Conservation (phyloP, 1,284 basidiomycete genomes). For the Sanghuangporus sanghuang region DNA sequence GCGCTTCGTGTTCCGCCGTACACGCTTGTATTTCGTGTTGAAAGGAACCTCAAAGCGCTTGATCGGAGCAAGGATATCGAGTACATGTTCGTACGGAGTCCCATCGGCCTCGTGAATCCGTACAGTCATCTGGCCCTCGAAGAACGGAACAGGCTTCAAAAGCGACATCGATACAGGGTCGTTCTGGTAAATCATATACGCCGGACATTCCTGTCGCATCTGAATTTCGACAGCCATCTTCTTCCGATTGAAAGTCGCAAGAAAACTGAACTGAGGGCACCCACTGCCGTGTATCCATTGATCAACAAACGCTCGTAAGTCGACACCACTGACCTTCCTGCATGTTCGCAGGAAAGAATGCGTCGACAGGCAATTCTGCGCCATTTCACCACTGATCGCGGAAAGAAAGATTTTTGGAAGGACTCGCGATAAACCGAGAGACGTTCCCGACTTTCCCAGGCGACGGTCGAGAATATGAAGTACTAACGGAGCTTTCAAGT, state of each 20-base stretch:
- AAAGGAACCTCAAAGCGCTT: constrained; percentile 97
- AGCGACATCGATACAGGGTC: constrained; percentile 64
- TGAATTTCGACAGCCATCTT: constrained; percentile 97
- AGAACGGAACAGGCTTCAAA: constrained; percentile 81
- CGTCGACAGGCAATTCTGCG: constrained; percentile 84
- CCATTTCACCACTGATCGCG: constrained; percentile 88
- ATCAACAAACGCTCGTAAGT: constrained; percentile 87
- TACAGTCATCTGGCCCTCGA: constrained; percentile 97
- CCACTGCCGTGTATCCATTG: constrained; percentile 99
- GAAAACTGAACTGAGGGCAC: constrained; percentile 87
- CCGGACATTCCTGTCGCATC: constrained; percentile 86
- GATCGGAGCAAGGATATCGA: constrained; percentile 83
- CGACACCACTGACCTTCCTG: constrained; percentile 89
- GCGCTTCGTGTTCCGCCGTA: constrained; percentile 89
- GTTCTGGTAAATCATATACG: constrained; percentile 60
- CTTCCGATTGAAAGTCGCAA: constrained; percentile 93
- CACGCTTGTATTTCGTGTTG: constrained; percentile 99
- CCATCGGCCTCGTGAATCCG: constrained; percentile 99
- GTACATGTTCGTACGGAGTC: constrained; percentile 97
- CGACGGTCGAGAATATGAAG: constrained; percentile 94
- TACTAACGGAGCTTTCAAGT: constrained; percentile 92
- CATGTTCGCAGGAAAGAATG: constrained; percentile 89
- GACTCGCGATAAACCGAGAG: constrained; percentile 89
- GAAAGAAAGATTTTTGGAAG: constrained; percentile 94
- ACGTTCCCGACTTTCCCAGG: constrained; percentile 92